Conservation (phyloP, 257 asterid genomes). For the Solanum appendiculatum region DNA sequence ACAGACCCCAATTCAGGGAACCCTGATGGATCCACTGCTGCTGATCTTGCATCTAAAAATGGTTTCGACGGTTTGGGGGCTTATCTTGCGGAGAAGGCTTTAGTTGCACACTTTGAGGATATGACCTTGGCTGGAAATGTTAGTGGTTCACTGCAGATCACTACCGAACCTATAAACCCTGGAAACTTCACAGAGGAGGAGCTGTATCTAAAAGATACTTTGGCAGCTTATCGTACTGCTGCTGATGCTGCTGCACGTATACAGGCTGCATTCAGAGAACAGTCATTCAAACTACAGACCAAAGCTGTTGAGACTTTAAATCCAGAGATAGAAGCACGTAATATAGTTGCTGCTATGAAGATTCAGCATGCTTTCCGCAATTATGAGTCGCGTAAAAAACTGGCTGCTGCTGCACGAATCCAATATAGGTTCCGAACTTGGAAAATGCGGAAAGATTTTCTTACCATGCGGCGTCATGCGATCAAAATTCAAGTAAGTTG, state of each 20-base stretch:
- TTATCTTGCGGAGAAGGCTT: conserved; percentile 90
- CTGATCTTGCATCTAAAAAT: conserved; percentile 82
- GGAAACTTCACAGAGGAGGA: conserved; percentile 67
- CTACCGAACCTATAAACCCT: conserved; percentile 22
- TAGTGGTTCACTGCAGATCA: conserved; percentile 68
- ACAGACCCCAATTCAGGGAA: conserved; percentile 75
- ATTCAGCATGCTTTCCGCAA: conserved; percentile 95
- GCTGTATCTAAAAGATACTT: conserved; percentile 59
- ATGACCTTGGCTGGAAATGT: conserved; percentile 94
- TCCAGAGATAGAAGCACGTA: conserved; percentile 81
- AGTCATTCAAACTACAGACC: conserved; percentile 40
- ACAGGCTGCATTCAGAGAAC: conserved; percentile 91
- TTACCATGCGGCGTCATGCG: conserved; percentile 80
- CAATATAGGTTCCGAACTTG: conserved; percentile 78
- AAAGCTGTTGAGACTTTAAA: conserved; percentile 37
- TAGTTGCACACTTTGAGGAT: conserved; percentile 75
- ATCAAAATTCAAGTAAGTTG: conserved; percentile 70
- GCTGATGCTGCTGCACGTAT: conserved; percentile 99
- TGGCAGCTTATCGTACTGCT: conserved; percentile 89
- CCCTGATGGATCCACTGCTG: conserved; percentile 78
- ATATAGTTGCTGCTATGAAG: conserved; percentile 90
- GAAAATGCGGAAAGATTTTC: conserved; percentile 81
- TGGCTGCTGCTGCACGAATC: conserved; percentile 82
- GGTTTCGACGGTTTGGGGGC: conserved; percentile 91
- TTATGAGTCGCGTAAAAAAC: conserved; percentile 52